phyloP scores from a whole-genome alignment of 257 asterid species.

The Petunia axillaris region DNA sequence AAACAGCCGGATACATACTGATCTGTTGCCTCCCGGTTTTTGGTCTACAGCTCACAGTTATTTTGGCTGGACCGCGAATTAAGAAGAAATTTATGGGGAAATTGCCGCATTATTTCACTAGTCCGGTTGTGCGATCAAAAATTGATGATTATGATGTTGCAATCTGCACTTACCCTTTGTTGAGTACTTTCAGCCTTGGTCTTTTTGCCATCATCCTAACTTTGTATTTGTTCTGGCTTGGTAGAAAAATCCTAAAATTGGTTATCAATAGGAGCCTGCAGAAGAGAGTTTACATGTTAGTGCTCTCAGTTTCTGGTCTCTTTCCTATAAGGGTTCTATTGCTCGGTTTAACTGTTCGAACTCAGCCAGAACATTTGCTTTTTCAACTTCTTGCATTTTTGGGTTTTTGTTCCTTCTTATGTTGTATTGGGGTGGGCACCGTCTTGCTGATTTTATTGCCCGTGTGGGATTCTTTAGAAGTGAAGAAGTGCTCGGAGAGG shows the following conservation, averaged over 20 bases:
- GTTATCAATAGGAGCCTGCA: conserved; percentile 84
- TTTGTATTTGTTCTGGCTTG: conserved; percentile 67
- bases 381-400: conserved; percentile 63
- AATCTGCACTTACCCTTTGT: conserved; percentile 78
- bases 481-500: conserved; percentile 51
- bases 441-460: conserved; percentile 76
- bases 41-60: conserved; percentile 65
- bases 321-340: conserved; percentile 67
- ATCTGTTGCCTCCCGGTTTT: conserved; percentile 72
- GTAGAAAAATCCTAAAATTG: conserved; percentile 59
- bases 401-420: conserved; percentile 74
- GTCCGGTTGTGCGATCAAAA: conserved; percentile 37
- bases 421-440: conserved; percentile 72
- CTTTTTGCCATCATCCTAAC: conserved; percentile 62
- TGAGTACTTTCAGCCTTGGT: conserved; percentile 72
- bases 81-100: conserved; percentile 40
- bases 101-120: conserved; percentile 72
- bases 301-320: conserved; percentile 56
- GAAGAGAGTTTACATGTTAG: conserved; percentile 72
- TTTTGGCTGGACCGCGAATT: conserved; percentile 54
- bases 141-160: conserved; percentile 42
- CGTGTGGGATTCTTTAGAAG: conserved; percentile 75
- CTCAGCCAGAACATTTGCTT: conserved; percentile 49
- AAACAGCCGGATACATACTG: conserved; percentile 59
- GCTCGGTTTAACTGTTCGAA: conserved; percentile 70